These are phyloP conservation scores for Przewalskia tangutica DNA, from an alignment of 257 asterid species.

Conservation along the genomic window DNA sequence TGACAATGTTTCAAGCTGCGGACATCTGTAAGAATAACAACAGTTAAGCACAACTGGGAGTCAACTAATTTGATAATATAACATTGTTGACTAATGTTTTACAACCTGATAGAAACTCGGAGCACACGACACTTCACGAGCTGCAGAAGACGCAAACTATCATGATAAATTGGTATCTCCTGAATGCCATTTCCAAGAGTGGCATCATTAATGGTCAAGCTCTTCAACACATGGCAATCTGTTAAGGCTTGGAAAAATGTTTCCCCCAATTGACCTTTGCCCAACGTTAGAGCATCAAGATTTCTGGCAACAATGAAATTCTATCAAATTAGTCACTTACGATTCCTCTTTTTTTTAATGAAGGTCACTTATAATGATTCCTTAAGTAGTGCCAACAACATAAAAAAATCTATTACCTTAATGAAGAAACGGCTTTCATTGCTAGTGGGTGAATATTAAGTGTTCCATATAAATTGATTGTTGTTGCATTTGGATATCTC, in stretches of 20 bases:
- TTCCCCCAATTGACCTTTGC: conserved; percentile 89
- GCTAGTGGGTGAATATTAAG: conserved; percentile 56
- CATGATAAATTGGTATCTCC: conserved; percentile 69
- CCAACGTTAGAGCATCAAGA: conserved; percentile 80
- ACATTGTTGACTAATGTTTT: neutral
- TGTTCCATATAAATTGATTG: conserved; percentile 67
- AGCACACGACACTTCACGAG: conserved; percentile 88
- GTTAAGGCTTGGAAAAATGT: conserved; percentile 61
- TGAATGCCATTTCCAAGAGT: conserved; percentile 87
- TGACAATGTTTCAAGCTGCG: conserved; percentile 79
- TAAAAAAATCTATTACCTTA: conserved; percentile 39
- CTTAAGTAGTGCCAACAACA: neutral
- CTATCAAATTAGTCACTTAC: conserved; percentile 9
- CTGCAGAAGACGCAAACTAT: conserved; percentile 63
- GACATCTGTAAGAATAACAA: conserved; percentile 53
- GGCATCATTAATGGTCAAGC: conserved; percentile 75
- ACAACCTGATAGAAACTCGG: conserved; percentile 79
- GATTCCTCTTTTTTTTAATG: too few relatives aligned
- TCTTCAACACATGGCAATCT: conserved; percentile 66
- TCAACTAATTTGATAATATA: neutral
- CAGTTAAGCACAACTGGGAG: conserved; percentile 6
- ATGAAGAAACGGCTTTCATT: conserved; percentile 60
- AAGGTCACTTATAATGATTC: neutral
- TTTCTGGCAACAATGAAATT: conserved; percentile 39
- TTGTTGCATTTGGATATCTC: conserved; percentile 87